Conservation (phyloP, 2,329 filamentous ascomycete species). For the Nannizziopsis arthrosporioides region DNA sequence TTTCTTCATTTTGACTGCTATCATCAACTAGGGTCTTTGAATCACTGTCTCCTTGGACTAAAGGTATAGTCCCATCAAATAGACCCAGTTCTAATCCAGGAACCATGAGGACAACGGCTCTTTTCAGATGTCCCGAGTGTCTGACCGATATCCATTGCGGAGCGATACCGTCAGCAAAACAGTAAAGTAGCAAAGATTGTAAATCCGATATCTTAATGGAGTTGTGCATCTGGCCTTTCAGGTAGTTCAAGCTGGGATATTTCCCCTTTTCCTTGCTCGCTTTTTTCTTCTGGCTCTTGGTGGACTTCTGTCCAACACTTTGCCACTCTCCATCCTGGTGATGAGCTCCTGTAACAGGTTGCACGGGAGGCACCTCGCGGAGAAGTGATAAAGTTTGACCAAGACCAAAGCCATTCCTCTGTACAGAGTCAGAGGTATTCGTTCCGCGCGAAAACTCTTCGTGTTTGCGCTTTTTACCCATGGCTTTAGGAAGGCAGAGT, state of each 20-base stretch:
- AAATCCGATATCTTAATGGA: conserved; percentile 48
- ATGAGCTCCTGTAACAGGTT: conserved; percentile 9
- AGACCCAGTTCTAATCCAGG: conserved; percentile 83
- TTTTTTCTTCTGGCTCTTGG: conserved; percentile 22
- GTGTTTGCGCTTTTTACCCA: conserved; percentile 14
- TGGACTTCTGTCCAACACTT: conserved; percentile 16
- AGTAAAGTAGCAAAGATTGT: conserved; percentile 48
- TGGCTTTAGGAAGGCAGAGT: neutral
- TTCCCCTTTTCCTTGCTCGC: conserved; percentile 36
- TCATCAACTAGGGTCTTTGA: conserved; percentile 8
- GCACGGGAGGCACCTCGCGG: conserved; percentile 19
- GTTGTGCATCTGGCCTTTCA: conserved; percentile 43
- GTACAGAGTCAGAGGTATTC: neutral
- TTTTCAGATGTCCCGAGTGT: conserved; percentile 47
- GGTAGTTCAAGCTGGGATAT: conserved; percentile 44
- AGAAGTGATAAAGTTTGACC: conserved; percentile 25
- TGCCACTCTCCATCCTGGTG: conserved; percentile 4
- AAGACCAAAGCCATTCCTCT: conserved; percentile 21
- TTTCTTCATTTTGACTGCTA: conserved; percentile 13
- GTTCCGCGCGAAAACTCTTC: conserved; percentile 2
- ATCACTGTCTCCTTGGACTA: conserved; percentile 22
- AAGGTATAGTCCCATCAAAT: conserved; percentile 53
- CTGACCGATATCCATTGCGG: conserved; percentile 54
- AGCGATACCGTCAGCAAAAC: conserved; percentile 49
- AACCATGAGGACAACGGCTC: conserved; percentile 82